phyloP scores from a whole-genome alignment of 202 grass and related monocot genomes.

The Panicum virgatum region DNA sequence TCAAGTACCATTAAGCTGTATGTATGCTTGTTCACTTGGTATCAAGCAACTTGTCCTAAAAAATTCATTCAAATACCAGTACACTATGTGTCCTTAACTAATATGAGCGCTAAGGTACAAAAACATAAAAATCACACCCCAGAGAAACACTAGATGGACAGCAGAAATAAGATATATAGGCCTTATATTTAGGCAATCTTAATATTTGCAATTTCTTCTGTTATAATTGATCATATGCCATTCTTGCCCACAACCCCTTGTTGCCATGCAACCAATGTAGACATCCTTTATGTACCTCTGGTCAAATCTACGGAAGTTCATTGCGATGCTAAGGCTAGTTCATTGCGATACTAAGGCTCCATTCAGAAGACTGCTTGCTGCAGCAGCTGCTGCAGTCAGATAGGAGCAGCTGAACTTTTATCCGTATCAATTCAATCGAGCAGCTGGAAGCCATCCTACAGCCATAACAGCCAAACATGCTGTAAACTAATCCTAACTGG shows the following conservation, averaged over 20 bases:
- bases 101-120: slow-evolving; percentile 1
- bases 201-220: neutral
- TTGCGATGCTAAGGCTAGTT: no score
- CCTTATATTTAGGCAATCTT: neutral
- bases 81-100: neutral
- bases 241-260: neutral
- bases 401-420: no score
- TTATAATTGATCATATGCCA: slow-evolving; percentile 1
- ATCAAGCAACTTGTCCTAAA: slow-evolving; percentile 12
- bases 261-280: neutral
- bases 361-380: no score
- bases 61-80: neutral
- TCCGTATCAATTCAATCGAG: no score
- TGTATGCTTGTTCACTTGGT: neutral
- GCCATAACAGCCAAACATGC: no score
- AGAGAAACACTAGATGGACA: slow-evolving; percentile 13
- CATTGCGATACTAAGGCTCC: no score
- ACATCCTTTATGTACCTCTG: neutral
- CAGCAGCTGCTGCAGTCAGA: no score
- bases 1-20: neutral
- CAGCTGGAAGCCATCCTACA: no score
- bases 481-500: slow-evolving; percentile 1
- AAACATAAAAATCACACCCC: neutral
- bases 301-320: neutral
- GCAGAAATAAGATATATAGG: neutral